A percentile compares a stretch with the other conserved stretches of the same genome.
Conservation (phyloP, 768 basidiomycete genomes). For the Cubamyces sp. region DNA sequence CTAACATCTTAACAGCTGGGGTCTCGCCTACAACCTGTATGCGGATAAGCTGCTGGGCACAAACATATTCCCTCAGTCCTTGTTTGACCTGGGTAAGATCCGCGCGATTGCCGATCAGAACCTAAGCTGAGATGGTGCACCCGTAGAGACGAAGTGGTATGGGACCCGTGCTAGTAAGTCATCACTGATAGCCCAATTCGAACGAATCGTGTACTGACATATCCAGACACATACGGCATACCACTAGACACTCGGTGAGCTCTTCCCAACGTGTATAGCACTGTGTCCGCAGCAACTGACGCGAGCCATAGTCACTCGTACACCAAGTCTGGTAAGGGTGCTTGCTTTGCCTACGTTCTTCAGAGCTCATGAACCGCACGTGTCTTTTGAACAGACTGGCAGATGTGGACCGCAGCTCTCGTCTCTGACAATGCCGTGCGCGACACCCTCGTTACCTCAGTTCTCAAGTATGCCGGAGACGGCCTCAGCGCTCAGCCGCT, state of each 20-base stretch:
- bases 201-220: not conserved
- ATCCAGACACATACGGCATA: conserved; percentile 35
- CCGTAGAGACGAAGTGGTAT: conserved; percentile 42
- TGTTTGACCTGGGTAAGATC: conserved; percentile 40
- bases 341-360: no score
- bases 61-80: conserved; percentile 39
- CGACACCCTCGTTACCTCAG: conserved; percentile 38
- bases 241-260: conserved; percentile 41
- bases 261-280: not conserved
- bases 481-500: conserved; percentile 39
- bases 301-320: conserved; percentile 36
- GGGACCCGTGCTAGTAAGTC: conserved; percentile 34
- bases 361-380: not conserved
- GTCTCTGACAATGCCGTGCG: conserved; percentile 36
- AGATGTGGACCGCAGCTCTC: conserved; percentile 42
- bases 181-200: no score
- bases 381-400: conserved; percentile 37
- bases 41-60: conserved; percentile 44
- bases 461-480: conserved; percentile 39
- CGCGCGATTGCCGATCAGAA: not conserved
- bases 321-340: conserved; percentile 39
- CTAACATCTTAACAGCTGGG: conserved; percentile 29
- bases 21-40: conserved; percentile 45
- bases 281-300: not conserved
- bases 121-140: not conserved